phyloP scores from a whole-genome alignment of 202 grass and related monocot species.

The Zoysia matrella region DNA sequence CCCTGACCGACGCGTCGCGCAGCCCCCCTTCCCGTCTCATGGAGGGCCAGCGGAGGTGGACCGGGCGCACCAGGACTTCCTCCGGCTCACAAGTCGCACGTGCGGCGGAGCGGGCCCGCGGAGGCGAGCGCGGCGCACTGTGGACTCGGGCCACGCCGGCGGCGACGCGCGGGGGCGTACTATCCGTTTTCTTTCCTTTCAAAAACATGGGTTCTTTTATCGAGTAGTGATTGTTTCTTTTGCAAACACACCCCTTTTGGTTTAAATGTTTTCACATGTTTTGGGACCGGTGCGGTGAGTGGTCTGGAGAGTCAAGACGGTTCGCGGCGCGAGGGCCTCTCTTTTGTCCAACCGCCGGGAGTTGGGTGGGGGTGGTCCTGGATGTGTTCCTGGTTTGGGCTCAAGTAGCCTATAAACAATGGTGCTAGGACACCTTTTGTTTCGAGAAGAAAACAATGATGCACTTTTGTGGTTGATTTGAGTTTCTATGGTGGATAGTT shows the following conservation, averaged over 20 bases:
- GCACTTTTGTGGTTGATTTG: not conserved
- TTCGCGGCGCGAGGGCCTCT: constrained; percentile 19
- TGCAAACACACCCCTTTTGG: constrained; percentile 13
- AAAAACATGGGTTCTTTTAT: not conserved
- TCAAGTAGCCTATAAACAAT: not conserved
- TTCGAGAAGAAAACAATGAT: not conserved
- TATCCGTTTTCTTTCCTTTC: not conserved
- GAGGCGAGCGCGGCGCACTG: not conserved
- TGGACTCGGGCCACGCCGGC: constrained; percentile 9
- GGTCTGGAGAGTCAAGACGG: not conserved
- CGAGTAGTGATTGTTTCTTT: constrained; percentile 10
- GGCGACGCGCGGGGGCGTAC: not conserved
- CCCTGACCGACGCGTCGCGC: not conserved
- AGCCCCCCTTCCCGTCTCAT: too few species aligned
- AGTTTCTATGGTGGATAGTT: not conserved
- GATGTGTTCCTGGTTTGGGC: not conserved
- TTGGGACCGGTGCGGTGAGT: not conserved
- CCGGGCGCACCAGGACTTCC: constrained; percentile 7
- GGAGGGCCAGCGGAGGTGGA: not conserved
- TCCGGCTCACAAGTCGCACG: not conserved
- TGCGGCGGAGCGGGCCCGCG: not conserved
- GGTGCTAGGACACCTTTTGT: too few species aligned
- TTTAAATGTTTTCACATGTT: constrained; percentile 6
- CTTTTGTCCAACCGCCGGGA: constrained; percentile 41
- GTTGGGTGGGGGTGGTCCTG: constrained; percentile 4